Evolutionary conservation across 2,329 filamentous ascomycete species (phyloP).

Genomic region (Fusarium sulawesiense): DNA sequence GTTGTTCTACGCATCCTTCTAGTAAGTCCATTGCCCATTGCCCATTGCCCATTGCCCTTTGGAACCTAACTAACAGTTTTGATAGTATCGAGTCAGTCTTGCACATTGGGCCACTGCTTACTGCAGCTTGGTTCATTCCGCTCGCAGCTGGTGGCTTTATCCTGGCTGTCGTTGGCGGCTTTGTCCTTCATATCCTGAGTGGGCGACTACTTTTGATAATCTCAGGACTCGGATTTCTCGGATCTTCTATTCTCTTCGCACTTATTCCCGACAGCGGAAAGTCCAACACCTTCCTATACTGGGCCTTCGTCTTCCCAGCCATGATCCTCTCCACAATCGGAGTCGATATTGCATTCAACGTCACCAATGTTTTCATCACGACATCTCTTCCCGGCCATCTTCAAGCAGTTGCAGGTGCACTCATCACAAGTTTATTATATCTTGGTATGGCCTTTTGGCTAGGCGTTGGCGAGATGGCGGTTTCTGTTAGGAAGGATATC

Average conservation of each 20-base stretch:
- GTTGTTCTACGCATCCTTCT: slow-evolving; percentile 76
- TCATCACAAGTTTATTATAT: slow-evolving; percentile 69
- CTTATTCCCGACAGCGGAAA: slow-evolving; percentile 65
- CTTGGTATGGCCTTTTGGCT: slow-evolving; percentile 78
- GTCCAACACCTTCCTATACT: slow-evolving; percentile 61
- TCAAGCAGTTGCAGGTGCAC: slow-evolving; percentile 77
- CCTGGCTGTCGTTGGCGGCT: slow-evolving; percentile 70
- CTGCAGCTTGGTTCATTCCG: slow-evolving; percentile 76
- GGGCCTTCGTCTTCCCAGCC: slow-evolving; percentile 78
- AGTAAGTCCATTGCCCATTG: slow-evolving; percentile 55
- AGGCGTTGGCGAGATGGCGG: slow-evolving; percentile 74
- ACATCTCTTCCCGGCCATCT: slow-evolving; percentile 73
- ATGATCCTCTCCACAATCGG: slow-evolving; percentile 77
- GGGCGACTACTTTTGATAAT: slow-evolving; percentile 72
- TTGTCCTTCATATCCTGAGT: slow-evolving; percentile 74
- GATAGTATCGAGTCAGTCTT: slow-evolving; percentile 70
- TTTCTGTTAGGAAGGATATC: slow-evolving; percentile 58
- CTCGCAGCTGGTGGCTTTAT: slow-evolving; percentile 75
- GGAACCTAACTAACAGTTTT: not conserved
- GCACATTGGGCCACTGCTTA: slow-evolving; percentile 67
- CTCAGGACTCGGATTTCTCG: slow-evolving; percentile 68
- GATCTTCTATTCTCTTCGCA: slow-evolving; percentile 71
- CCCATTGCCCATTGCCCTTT: too few species aligned
- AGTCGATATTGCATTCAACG: slow-evolving; percentile 80
- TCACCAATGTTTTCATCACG: slow-evolving; percentile 82